Base-by-base conservation (phyloP, 768 basidiomycete genomes). In the Saitozyma podzolica region DNA sequence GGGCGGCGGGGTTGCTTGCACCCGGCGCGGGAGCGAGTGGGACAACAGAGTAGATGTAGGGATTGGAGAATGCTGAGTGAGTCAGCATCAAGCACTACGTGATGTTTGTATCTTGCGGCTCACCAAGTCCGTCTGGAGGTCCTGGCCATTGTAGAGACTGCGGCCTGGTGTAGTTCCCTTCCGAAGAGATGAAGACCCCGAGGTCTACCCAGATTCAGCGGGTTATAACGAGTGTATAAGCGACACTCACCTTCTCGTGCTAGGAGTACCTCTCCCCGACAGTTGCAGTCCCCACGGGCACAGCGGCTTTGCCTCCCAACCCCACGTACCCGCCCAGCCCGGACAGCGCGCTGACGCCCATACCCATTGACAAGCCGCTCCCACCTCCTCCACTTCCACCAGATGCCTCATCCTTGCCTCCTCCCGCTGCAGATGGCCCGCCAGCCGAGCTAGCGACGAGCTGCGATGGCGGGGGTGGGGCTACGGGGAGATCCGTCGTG, bases 261-360 rank as follows among this genome's bases (percentile, higher is more conserved):
- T 5, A 75, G 58, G 48, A 76, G 29, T 0, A 75, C 73, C 62
- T 78, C 75, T 19, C 75, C 73, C 64, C 72, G 16, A 57, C 62
- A 5, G 73, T 70, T 16, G 65, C 62, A 3, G 67, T 71, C n/a
- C 73, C 73, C 2, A 75, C 61, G 1, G 67, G 76, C 37, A 56
- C 61, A 17, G 61, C 68, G 50, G 66, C 72, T 59, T 72, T 77
- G 19, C 52, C 54, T 8, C 75, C 75, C 49, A 76, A 47, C 7
- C 78, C 78, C 7, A 79, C 74, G 59, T 79, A 79, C 29, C 78
- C 78, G 39, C 78, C 78, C n/a, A 79, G 52, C 13, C 78, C 78
- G 37, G 58, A 68, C 45, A 79, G 59, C 0, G 75, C 72, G 5
- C 75, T 69, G 8, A 65, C 61, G 9, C 68, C 68, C 50, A 73